Conservation (phyloP, 495 filamentous ascomycete genomes). For the Hypoxylon fuscum region DNA sequence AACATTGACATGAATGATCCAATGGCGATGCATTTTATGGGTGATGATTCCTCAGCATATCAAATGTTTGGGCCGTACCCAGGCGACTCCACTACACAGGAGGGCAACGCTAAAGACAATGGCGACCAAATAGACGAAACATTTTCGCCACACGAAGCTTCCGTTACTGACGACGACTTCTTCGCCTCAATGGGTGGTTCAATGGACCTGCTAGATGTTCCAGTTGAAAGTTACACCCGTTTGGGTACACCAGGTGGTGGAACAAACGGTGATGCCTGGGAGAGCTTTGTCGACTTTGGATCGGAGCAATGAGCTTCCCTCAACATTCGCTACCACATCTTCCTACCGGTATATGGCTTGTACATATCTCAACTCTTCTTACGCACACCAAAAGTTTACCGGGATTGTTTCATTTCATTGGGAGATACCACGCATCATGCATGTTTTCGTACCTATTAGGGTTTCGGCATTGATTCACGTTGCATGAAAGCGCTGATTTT, state of each 20-base stretch:
- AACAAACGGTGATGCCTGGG: constrained; percentile 31
- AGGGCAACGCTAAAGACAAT: not conserved
- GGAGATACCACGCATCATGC: constrained; percentile 12
- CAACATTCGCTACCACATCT: not conserved
- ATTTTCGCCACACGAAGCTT: constrained; percentile 1
- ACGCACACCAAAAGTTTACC: not conserved
- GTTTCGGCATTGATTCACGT: constrained; percentile 13
- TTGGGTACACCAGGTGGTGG: constrained; percentile 27
- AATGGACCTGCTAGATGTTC: constrained; percentile 16
- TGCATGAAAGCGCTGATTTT: constrained; percentile 28
- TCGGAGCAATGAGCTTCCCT: constrained; percentile 33
- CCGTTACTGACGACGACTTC: constrained; percentile 10
- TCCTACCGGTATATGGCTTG: not conserved
- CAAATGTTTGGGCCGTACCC: constrained; percentile 24
- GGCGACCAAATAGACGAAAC: not conserved
- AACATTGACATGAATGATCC: constrained; percentile 41
- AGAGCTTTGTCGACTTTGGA: constrained; percentile 43
- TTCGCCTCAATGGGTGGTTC: constrained; percentile 19
- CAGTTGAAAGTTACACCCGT: constrained; percentile 9
- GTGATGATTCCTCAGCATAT: constrained; percentile 13
- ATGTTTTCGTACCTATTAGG: constrained; percentile 26
- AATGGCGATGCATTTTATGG: constrained; percentile 37
- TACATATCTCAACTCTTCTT: constrained; percentile 7
- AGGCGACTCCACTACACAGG: constrained; percentile 4
- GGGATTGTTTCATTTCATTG: not conserved